Evolutionary conservation across 225 moss, liverwort and hornwort species (phyloP).

Genomic region (Pleurozium schreberi): DNA sequence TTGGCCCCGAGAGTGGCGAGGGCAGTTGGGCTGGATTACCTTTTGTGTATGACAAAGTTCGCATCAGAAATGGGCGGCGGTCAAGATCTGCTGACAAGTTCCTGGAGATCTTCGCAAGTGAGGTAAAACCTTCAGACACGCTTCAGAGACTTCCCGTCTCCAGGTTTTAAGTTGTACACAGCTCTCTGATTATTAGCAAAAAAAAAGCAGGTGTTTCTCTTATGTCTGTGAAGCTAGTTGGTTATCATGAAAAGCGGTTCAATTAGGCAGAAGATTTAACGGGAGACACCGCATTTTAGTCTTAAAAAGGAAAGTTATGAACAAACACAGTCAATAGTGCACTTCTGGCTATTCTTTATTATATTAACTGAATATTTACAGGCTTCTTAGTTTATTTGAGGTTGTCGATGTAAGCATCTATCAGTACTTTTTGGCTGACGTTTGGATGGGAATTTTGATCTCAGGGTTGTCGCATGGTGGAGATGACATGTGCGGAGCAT

Average conservation of each 20-base stretch:
- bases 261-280: neutral
- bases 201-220: neutral
- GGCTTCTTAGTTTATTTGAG: neutral
- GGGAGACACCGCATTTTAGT: neutral
- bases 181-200: neutral
- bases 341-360: neutral
- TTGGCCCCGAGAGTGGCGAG: slow-evolving; percentile 96
- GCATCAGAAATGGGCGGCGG: slow-evolving; percentile 50
- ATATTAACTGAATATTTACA: neutral
- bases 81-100: slow-evolving; percentile 54
- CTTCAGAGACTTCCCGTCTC: neutral
- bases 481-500: slow-evolving; percentile 90
- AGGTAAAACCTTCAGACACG: slow-evolving; percentile 30
- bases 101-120: slow-evolving; percentile 65
- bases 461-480: slow-evolving; percentile 98
- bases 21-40: slow-evolving; percentile 74
- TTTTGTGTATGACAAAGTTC: slow-evolving; percentile 92
- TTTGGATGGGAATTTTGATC: neutral
- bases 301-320: neutral
- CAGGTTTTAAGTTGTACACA: neutral
- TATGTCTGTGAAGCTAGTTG: neutral
- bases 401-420: neutral
- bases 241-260: neutral
- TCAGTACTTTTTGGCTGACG: neutral
- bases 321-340: neutral